Evolutionary conservation across 2,329 filamentous ascomycete species (phyloP).

Genomic region (Neospermospora avenae): DNA sequence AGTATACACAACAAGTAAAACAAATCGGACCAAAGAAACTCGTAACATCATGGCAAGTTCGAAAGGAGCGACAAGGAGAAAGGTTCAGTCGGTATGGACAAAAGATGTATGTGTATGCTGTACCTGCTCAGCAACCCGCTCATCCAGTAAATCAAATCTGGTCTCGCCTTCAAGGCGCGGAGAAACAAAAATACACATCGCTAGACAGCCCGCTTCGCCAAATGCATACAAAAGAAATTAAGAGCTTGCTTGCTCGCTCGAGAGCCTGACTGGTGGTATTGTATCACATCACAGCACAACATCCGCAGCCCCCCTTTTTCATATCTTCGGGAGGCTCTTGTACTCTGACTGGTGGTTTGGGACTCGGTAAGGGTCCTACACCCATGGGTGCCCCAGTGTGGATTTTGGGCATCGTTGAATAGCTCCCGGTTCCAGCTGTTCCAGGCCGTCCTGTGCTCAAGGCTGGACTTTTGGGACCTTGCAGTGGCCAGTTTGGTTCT

Average conservation of each 20-base stretch:
- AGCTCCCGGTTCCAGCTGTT: conserved; percentile 45
- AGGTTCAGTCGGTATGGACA: not conserved
- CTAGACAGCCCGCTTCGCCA: conserved; percentile 8
- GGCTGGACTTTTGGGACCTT: conserved; percentile 45
- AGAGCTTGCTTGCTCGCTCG: not conserved
- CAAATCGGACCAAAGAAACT: conserved; percentile 12
- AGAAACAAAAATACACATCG: conserved; percentile 3
- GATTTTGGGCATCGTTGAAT: conserved; percentile 41
- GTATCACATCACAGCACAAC: conserved; percentile 48
- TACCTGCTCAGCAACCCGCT: conserved; percentile 2
- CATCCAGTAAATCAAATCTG: conserved; percentile 4
- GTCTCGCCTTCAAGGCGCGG: not conserved
- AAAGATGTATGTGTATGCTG: conserved; percentile 3
- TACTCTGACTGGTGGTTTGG: conserved; percentile 45
- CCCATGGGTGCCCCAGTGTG: conserved; percentile 39
- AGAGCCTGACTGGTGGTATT: not conserved
- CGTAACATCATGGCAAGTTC: conserved; percentile 16
- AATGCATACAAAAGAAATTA: conserved; percentile 14
- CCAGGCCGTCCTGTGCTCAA: conserved; percentile 44
- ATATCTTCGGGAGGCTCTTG: conserved; percentile 53
- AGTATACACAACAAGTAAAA: conserved; percentile 6
- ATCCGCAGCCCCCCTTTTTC: conserved; percentile 43
- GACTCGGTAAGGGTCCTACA: conserved; percentile 25
- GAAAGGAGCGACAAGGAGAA: conserved; percentile 3
- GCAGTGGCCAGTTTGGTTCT: conserved; percentile 59